Evolutionary conservation across 1,284 basidiomycete genomes (phyloP).

Genomic region (Mycena sp.): DNA sequence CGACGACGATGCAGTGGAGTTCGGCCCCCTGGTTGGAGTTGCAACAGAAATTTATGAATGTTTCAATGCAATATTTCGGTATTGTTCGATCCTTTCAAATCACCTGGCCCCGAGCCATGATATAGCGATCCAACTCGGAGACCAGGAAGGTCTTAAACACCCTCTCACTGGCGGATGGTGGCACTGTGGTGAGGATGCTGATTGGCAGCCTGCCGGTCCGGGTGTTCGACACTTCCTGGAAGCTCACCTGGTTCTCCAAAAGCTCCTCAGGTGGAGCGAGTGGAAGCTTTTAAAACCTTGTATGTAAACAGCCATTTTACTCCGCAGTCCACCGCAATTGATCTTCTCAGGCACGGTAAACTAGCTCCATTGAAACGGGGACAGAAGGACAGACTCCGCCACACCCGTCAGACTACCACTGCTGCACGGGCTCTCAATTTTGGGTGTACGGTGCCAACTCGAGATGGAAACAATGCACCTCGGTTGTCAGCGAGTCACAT

Average conservation of each 20-base stretch:
- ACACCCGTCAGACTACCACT: not conserved
- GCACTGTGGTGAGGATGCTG: not conserved
- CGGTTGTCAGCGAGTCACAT: not conserved
- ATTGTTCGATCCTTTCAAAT: constrained; percentile 36
- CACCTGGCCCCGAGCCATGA: constrained; percentile 37
- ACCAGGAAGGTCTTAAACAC: constrained; percentile 33
- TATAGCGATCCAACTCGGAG: constrained; percentile 30
- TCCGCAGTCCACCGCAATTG: not conserved
- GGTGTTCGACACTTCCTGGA: constrained; percentile 2
- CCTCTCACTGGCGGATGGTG: constrained; percentile 29
- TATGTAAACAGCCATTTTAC: not conserved
- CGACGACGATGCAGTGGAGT: constrained; percentile 25
- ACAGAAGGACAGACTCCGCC: not conserved
- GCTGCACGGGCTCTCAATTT: not conserved
- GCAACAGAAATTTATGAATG: constrained; percentile 35
- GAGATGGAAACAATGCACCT: not conserved
- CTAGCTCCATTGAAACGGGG: not conserved
- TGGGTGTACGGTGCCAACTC: not conserved
- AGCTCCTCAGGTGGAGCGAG: constrained; percentile 17
- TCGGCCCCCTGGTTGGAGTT: constrained; percentile 32
- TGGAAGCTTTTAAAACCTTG: not conserved
- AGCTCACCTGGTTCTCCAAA: constrained; percentile 14
- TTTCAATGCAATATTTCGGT: constrained; percentile 37
- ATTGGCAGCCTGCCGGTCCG: constrained; percentile 10
- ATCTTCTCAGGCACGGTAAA: too few species aligned